Percentiles rank a stretch among this genome's conserved stretches.
Evolutionary conservation across 2,329 filamentous ascomycete genomes (phyloP).

Genomic region (Diaporthe citriasiana): DNA sequence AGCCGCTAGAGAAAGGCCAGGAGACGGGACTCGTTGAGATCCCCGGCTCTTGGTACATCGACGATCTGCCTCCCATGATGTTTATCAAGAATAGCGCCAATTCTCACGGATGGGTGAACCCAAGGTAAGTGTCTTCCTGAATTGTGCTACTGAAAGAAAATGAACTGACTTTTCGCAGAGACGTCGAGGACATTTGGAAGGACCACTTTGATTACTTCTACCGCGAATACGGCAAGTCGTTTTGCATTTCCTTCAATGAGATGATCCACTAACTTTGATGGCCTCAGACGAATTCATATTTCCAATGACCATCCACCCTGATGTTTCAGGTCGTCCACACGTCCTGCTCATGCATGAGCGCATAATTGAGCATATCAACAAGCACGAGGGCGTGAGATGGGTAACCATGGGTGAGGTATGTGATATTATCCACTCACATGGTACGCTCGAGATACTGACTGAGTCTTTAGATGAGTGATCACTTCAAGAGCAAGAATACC

Average conservation of each 20-base stretch:
- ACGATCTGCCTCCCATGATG: slow-evolving; percentile 78
- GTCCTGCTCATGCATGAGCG: slow-evolving; percentile 81
- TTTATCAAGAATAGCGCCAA: slow-evolving; percentile 78
- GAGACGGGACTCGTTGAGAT: slow-evolving; percentile 77
- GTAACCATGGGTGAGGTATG: slow-evolving; percentile 43
- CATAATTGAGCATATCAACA: slow-evolving; percentile 46
- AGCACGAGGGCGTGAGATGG: slow-evolving; percentile 42
- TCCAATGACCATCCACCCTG: slow-evolving; percentile 82
- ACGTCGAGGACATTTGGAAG: slow-evolving; percentile 75
- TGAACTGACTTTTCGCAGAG: slow-evolving; percentile 55
- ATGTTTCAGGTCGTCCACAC: slow-evolving; percentile 79
- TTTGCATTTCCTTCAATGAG: background rate
- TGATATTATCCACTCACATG: rapidly evolving
- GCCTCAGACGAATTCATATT: slow-evolving; percentile 75
- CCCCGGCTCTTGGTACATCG: slow-evolving; percentile 75
- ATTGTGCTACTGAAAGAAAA: slow-evolving; percentile 43
- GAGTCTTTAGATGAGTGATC: slow-evolving; percentile 35
- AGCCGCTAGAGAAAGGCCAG: slow-evolving; percentile 70
- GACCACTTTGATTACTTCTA: slow-evolving; percentile 82
- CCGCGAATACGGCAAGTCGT: slow-evolving; percentile 68
- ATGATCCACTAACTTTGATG: background rate
- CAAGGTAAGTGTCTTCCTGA: slow-evolving; percentile 55
- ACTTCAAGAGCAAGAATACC: slow-evolving; percentile 43
- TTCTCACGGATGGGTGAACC: slow-evolving; percentile 72
- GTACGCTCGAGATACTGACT: background rate